These are phyloP conservation scores for Fusarium humuli DNA, from an alignment of 2,329 filamentous ascomycete species.

Conservation along the genomic window DNA sequence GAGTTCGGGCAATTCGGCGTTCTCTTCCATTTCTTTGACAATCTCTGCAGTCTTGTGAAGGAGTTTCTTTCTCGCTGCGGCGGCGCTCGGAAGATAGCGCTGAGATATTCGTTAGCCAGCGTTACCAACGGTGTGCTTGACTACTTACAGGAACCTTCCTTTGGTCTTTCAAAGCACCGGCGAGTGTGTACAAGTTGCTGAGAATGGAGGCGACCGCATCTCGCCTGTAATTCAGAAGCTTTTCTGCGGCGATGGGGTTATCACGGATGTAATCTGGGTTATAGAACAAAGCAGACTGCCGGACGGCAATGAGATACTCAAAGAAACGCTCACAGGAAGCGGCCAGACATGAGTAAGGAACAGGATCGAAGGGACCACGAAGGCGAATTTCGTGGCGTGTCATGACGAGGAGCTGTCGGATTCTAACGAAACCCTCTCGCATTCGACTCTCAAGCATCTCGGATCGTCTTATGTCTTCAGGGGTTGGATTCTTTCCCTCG, in stretches of 20 bases:
- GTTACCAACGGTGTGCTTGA: background rate
- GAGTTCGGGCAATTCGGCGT: constrained; percentile 39
- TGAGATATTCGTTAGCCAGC: constrained; percentile 35
- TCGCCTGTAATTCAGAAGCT: constrained; percentile 62
- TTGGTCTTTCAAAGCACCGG: constrained; percentile 64
- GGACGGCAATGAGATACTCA: constrained; percentile 67
- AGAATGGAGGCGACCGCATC: constrained; percentile 69
- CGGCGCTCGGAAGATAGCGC: constrained; percentile 68
- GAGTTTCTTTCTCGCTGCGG: constrained; percentile 63
- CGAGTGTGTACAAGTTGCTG: constrained; percentile 68
- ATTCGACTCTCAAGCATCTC: constrained; percentile 69
- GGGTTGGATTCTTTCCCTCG: constrained; percentile 62
- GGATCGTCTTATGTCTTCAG: constrained; percentile 63
- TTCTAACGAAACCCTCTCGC: constrained; percentile 69
- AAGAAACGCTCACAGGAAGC: constrained; percentile 69
- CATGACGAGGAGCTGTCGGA: constrained; percentile 66
- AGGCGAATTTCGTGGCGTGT: constrained; percentile 70
- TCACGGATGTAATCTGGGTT: constrained; percentile 64
- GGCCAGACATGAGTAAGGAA: constrained; percentile 67
- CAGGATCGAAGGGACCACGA: constrained; percentile 66
- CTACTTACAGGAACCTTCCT: constrained; percentile 60
- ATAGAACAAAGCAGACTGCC: constrained; percentile 69
- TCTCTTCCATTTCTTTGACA: constrained; percentile 52
- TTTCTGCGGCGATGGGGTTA: constrained; percentile 60
- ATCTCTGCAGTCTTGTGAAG: constrained; percentile 63